Percentiles rank a stretch among this genome's conserved stretches.
phyloP scores from a whole-genome alignment of 2,329 filamentous ascomycete genomes.

The Exophiala alcalophila region DNA sequence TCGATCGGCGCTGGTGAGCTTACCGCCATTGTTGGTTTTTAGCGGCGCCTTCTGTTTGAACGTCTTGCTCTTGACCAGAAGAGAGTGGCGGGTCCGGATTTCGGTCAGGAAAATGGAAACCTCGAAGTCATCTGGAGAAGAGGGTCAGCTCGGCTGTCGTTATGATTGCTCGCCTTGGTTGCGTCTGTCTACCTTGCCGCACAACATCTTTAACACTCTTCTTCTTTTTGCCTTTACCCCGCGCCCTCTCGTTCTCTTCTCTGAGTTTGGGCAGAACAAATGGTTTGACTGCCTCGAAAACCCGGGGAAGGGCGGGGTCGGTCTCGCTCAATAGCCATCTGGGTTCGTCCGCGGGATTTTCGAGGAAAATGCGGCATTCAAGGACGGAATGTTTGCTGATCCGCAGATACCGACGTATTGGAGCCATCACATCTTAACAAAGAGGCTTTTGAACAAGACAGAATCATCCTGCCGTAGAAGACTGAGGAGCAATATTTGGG shows the following conservation, averaged over 20 bases:
- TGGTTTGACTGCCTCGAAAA: constrained; percentile 81
- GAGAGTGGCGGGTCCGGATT: constrained; percentile 75
- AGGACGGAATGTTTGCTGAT: constrained; percentile 92
- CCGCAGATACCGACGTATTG: constrained; percentile 63
- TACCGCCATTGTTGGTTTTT: constrained; percentile 60
- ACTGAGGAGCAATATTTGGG: too few species aligned
- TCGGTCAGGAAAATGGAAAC: constrained; percentile 92
- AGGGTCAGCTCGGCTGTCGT: too few species aligned
- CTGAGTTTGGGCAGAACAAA: constrained; percentile 85
- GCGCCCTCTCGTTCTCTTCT: constrained; percentile 67
- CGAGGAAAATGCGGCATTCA: constrained; percentile 95
- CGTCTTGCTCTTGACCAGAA: constrained; percentile 80
- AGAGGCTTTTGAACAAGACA: too few species aligned
- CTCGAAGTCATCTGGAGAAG: constrained; percentile 78
- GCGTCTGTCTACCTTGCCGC: constrained; percentile 70
- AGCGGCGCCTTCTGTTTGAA: constrained; percentile 57
- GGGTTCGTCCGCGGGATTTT: constrained; percentile 77
- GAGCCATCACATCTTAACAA: constrained; percentile 31
- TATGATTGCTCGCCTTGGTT: too few species aligned
- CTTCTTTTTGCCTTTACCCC: constrained; percentile 67
- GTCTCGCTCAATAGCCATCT: constrained; percentile 80
- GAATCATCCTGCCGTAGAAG: too few species aligned
- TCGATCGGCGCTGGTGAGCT: constrained; percentile 53
- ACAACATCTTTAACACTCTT: constrained; percentile 86
- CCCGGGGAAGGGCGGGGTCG: constrained; percentile 71